Base-by-base conservation (phyloP, 805 yeast genomes). In the Geotrichum ghanense region DNA sequence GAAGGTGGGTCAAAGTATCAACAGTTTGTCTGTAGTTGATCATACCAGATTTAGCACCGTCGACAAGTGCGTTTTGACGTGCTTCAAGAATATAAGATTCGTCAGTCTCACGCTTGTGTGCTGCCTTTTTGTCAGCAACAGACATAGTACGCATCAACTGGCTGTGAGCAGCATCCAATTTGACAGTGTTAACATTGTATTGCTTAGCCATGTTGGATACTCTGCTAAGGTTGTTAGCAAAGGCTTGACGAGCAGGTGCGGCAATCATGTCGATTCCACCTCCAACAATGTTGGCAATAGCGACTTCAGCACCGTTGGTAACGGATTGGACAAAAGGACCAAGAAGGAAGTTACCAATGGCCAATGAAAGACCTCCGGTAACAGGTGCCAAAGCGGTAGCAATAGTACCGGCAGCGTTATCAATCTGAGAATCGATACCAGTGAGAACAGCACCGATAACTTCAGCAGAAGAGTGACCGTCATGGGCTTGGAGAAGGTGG, bases 401-500 rank as follows among this genome's bases (percentile, higher is more conserved):
- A 12, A 51, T 49, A 10, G 46, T 31, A 4, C 51, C 54, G 17
- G 49, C 49, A 14, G 48, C 37, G 40, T 52, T 55, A 37, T 55
- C 58, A 41, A 55, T 53, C 34, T 55, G 58, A 19, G 53, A 53
- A 46, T 53, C 57, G 17, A 52, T 41, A 17, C 56, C 56, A 37
- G 55, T 45, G 22, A 55, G 50, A 26, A 46, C 39, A 45, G 50
- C 49, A 17, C 46, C 48, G 14, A 52, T 9, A 17, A 49, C 54
- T n/a, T 47, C 47, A 24, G 53, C 22, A 16, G 47, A 51, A 14
- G 56, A 45, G n/a, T 48, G 46, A 4, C 39, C 42, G 17, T 37
- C 6, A 21, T 22, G 24, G 21, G 17, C 16, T 17, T 39, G 9
- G 25, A 39, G 22, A 14, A 20, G 6, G 14, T 5, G 22, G 16